These are phyloP conservation scores for Sclerotinia spermophila DNA, from an alignment of 2,329 filamentous ascomycete species.

Conservation along the genomic window DNA sequence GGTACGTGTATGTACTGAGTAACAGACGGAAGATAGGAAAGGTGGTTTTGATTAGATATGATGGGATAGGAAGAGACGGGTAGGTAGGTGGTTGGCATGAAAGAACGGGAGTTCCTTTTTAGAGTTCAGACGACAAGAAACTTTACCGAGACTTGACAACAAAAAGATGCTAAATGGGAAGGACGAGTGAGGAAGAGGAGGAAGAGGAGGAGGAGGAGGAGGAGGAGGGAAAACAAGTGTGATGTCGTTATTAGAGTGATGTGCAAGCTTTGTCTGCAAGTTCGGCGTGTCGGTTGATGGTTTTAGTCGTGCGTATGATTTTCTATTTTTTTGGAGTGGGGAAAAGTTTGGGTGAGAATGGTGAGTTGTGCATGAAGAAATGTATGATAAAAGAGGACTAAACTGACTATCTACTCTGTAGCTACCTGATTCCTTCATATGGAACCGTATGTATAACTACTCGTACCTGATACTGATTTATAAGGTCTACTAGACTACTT, in stretches of 20 bases:
- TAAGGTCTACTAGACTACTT: too few species aligned
- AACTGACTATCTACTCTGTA: not conserved
- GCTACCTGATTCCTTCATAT: not conserved
- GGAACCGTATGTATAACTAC: not conserved
- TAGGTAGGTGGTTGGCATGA: conserved; percentile 4
- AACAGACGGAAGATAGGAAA: conserved; percentile 4
- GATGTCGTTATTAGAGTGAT: conserved; percentile 19
- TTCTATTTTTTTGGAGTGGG: conserved; percentile 5
- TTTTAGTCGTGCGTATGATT: conserved; percentile 5
- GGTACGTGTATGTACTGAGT: not conserved
- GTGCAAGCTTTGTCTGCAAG: conserved; percentile 21
- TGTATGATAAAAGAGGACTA: not conserved
- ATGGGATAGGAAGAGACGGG: conserved; percentile 7
- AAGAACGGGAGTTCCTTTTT: conserved; percentile 1
- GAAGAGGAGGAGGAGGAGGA: not conserved
- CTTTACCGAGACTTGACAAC: conserved; percentile 6
- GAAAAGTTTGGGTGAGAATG: conserved; percentile 4
- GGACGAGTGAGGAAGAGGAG: conserved; percentile 5
- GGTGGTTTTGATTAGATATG: conserved; percentile 5
- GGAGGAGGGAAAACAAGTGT: conserved; percentile 7
- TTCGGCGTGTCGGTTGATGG: conserved; percentile 15
- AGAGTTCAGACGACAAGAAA: conserved; percentile 10
- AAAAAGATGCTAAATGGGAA: not conserved
- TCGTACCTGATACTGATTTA: not conserved
- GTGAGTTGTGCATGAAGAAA: not conserved